A percentile compares a stretch with the other conserved stretches of the same genome.
Conservation (phyloP, 805 yeast genomes). For the Geotrichum ghanense region DNA sequence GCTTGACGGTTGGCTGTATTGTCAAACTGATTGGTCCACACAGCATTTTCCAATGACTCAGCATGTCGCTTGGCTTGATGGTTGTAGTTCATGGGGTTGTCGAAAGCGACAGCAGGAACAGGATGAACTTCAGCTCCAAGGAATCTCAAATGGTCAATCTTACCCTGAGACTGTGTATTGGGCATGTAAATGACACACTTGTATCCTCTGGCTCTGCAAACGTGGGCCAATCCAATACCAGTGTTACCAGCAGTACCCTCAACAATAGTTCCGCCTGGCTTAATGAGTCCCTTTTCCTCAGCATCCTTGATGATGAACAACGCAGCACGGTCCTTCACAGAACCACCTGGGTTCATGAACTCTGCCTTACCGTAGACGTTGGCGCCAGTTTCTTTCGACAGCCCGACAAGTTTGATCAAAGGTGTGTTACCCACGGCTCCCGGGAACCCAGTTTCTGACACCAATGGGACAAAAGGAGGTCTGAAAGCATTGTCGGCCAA, state of each 20-base stretch:
- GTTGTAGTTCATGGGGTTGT: slow-evolving; percentile 76
- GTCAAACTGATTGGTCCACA: slow-evolving; percentile 91
- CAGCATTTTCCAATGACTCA: slow-evolving; percentile 61
- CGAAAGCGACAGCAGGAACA: slow-evolving; percentile 77
- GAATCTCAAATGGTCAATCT: slow-evolving; percentile 60
- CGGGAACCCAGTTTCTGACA: slow-evolving; percentile 55
- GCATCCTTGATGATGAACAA: slow-evolving; percentile 68
- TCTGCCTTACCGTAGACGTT: slow-evolving; percentile 86
- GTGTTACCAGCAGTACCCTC: slow-evolving; percentile 96
- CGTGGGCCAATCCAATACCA: slow-evolving; percentile 81
- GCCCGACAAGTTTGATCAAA: slow-evolving; percentile 45
- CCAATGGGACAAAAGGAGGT: slow-evolving; percentile 50
- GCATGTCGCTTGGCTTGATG: slow-evolving; percentile 84
- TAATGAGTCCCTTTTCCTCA: slow-evolving; percentile 43
- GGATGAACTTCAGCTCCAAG: slow-evolving; percentile 83
- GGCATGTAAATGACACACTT: slow-evolving; percentile 85
- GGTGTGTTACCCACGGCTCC: slow-evolving; percentile 95
- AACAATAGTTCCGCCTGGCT: slow-evolving; percentile 75
- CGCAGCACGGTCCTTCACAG: slow-evolving; percentile 88
- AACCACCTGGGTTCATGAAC: slow-evolving; percentile 89
- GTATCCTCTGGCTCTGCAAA: slow-evolving; percentile 72
- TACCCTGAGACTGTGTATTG: slow-evolving; percentile 71
- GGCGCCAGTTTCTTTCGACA: slow-evolving; percentile 51
- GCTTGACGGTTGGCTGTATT: slow-evolving; percentile 81
- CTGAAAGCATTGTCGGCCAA: slow-evolving; percentile 5